These are phyloP conservation scores for Panus rudis DNA, from an alignment of 768 basidiomycete genomes.

Conservation along the genomic window DNA sequence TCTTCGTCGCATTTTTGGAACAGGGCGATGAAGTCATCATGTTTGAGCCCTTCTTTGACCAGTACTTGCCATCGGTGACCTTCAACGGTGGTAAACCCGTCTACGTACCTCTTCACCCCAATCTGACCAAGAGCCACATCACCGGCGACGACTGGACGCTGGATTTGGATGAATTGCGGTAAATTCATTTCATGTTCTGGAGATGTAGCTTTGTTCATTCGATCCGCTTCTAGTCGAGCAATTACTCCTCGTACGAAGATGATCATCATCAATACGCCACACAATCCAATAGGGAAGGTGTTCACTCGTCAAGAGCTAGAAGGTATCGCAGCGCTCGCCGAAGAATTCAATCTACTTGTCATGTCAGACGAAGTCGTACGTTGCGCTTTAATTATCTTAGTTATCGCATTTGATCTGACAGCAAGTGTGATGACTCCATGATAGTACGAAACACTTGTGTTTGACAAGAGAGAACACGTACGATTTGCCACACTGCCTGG, in stretches of 20 bases:
- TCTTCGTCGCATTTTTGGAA: constrained; percentile 87
- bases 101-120: constrained; percentile 92
- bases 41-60: constrained; percentile 98
- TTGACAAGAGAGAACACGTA: constrained; percentile 81
- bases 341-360: constrained; percentile 88
- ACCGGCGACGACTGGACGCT: constrained; percentile 81
- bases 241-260: constrained; percentile 89
- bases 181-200: constrained; percentile 11
- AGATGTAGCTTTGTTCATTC: neutral
- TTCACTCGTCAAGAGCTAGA: constrained; percentile 81
- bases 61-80: constrained; percentile 86
- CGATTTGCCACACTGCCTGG: constrained; percentile 92
- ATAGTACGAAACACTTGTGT: constrained; percentile 91
- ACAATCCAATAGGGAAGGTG: constrained; percentile 98
- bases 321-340: constrained; percentile 77
- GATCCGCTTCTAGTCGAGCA: constrained; percentile 45
- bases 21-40: constrained; percentile 95
- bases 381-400: constrained; percentile 9
- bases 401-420: neutral
- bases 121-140: constrained; percentile 41
- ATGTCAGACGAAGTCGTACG: constrained; percentile 96
- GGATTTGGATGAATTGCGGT: constrained; percentile 85
- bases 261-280: constrained; percentile 93
- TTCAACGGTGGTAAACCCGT: constrained; percentile 93
- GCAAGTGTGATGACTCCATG: neutral